Conservation (phyloP, 768 basidiomycete species). For the Podaxis sp. region DNA sequence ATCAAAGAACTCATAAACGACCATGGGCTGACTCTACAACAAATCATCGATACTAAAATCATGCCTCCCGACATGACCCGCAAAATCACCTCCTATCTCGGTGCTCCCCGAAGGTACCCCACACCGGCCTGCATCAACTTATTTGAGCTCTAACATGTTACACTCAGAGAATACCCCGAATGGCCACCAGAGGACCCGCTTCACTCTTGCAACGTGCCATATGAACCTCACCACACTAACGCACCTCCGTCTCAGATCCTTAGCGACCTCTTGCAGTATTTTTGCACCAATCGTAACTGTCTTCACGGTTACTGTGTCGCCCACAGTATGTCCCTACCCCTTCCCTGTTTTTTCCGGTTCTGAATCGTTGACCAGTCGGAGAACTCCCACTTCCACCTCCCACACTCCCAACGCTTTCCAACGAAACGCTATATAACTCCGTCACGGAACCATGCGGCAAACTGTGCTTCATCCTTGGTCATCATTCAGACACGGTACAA, state of each 20-base stretch:
- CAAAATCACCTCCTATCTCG: slow-evolving; percentile 6
- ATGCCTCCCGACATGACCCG: slow-evolving; percentile 33
- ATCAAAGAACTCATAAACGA: slow-evolving; percentile 39
- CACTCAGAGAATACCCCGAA: slow-evolving; percentile 29
- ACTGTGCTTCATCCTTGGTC: slow-evolving; percentile 29
- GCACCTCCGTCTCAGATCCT: slow-evolving; percentile 25
- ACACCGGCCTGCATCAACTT: neutral
- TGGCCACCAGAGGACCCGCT: slow-evolving; percentile 24
- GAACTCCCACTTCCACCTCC: slow-evolving; percentile 29
- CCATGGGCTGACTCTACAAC: slow-evolving; percentile 36
- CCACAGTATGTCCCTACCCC: slow-evolving; percentile 39
- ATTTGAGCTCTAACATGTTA: neutral
- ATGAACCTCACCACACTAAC: slow-evolving; percentile 3
- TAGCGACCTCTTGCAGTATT: slow-evolving; percentile 35
- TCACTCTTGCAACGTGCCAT: slow-evolving; percentile 15
- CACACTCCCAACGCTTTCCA: slow-evolving; percentile 24
- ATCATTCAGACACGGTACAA: neutral
- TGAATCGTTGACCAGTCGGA: neutral
- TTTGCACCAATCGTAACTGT: slow-evolving; percentile 56
- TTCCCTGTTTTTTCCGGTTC: neutral
- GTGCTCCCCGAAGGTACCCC: slow-evolving; percentile 4
- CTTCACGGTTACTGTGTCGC: slow-evolving; percentile 46
- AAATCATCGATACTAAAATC: slow-evolving; percentile 49
- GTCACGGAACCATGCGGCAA: slow-evolving; percentile 29
- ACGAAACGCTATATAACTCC: slow-evolving; percentile 18